Percentiles rank a stretch among this genome's conserved stretches.
Conservation (phyloP, 331 rosid species). For the Erythrophleum ivorense region DNA sequence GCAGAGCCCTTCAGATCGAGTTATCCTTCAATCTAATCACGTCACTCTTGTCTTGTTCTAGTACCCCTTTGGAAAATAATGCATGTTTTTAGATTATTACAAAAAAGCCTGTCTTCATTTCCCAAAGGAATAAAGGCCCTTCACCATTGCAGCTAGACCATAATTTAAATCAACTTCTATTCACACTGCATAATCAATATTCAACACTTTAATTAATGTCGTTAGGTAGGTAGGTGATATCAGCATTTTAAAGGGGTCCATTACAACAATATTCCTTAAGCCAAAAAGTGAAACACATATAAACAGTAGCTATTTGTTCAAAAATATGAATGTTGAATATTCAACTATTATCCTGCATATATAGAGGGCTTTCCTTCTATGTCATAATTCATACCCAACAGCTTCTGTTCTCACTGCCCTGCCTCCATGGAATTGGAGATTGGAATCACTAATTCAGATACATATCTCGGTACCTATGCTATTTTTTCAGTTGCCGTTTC, state of each 20-base stretch:
- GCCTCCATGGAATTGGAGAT: conserved; percentile 35
- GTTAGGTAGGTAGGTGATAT: conserved; percentile 6
- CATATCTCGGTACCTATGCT: conserved; percentile 9
- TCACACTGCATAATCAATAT: conserved; percentile 14
- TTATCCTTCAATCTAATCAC: background rate
- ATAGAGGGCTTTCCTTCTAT: conserved; percentile 1
- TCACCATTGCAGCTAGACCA: background rate
- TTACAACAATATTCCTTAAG: conserved; percentile 6
- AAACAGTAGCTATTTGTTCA: background rate
- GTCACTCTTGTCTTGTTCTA: background rate
- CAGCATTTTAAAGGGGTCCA: background rate
- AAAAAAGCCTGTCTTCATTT: background rate
- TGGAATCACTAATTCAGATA: conserved; percentile 32
- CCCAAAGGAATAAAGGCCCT: conserved; percentile 4
- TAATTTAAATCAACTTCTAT: background rate
- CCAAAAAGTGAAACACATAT: conserved; percentile 13
- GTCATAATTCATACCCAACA: background rate
- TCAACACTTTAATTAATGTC: background rate
- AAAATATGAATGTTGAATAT: background rate
- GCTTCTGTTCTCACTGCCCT: conserved; percentile 28
- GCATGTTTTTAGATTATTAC: background rate
- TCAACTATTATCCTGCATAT: background rate
- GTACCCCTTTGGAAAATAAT: background rate
- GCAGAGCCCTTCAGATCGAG: background rate
- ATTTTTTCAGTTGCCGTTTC: background rate